Evolutionary conservation across 495 filamentous ascomycete genomes (phyloP), one percentile per base, ranked within the genome.

Genomic region (Aspergillus biplanus): DNA sequence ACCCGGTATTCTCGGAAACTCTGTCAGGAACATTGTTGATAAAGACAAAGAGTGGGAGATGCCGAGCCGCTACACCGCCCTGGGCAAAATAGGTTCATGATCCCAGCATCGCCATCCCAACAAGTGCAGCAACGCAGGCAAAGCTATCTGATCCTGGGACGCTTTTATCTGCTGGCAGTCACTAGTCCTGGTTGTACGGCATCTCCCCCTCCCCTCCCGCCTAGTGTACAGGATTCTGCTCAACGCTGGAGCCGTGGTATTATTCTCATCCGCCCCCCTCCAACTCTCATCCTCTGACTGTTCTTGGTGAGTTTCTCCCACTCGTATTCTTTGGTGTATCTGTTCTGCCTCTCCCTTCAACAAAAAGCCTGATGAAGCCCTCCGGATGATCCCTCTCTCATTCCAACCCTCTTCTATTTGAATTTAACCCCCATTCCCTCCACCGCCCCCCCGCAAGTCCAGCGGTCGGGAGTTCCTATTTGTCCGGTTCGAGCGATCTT

Each of bases 401-500:
- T 15, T n/a, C 3, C n/a, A 3, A 7, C 32, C 11, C 16, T 31
- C 12, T 50, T 46, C 18, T 44, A 42, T 11, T 15, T 15, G 11
- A 35, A 34, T 5, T 46, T 27, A 27, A 27, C 39, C 39, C 39
- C 39, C 39, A 11, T 4, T 44, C 8, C 8, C 39, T 12, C 5
- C 11, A 44, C n/a, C 39, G 7, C 18, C 16, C 49, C 37, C n/a
- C 13, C 12, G 4, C 11, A 34, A 49, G 32, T 59, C 46, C 57
- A 53, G 46, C 48, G 49, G 58, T 61, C 21, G 37, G 16, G 34
- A 35, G n/a, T 54, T 34, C 58, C 58, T 21, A 61, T 44, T 61
- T 61, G 49, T 21, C 58, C 5, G 32, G 52, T 12, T 34, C 27
- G 48, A 49, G 48, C 33, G 21, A 44, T 62, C 31, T n/a, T 50